A percentile compares a stretch with the other conserved stretches of the same genome.
These are phyloP conservation scores for Phytophthora boehmeriae DNA, from an alignment of 352 stramenopile species.

Conservation along the genomic window DNA sequence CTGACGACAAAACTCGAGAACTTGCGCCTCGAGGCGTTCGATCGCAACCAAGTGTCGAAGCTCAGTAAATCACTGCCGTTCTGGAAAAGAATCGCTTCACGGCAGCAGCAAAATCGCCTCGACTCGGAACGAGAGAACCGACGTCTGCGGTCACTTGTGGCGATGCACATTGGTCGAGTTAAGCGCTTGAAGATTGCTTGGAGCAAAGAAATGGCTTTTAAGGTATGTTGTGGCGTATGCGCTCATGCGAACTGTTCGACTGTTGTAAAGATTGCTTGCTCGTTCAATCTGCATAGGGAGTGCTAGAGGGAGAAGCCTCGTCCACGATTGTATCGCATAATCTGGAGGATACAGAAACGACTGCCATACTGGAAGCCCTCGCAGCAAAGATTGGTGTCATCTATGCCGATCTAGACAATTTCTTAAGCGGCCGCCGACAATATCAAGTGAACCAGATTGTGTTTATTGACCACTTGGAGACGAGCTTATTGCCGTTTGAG, in stretches of 20 bases:
- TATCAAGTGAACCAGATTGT: not conserved
- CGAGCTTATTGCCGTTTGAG: constrained; percentile 19
- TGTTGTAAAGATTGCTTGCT: not conserved
- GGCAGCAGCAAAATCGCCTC: constrained; percentile 19
- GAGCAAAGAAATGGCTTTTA: constrained; percentile 20
- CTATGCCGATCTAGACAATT: constrained; percentile 18
- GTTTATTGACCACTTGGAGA: constrained; percentile 21
- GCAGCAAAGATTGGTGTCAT: constrained; percentile 4
- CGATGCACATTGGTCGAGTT: constrained; percentile 15
- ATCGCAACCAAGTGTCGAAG: constrained; percentile 5
- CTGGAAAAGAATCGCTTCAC: constrained; percentile 28
- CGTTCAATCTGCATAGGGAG: constrained; percentile 5
- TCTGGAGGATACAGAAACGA: not conserved
- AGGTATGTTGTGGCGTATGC: not conserved
- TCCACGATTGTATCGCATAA: not conserved
- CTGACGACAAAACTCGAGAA: constrained; percentile 20
- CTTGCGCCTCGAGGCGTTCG: constrained; percentile 15
- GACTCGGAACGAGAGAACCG: constrained; percentile 26
- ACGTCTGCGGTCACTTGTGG: constrained; percentile 22
- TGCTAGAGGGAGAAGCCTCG: not conserved
- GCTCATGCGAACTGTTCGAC: not conserved
- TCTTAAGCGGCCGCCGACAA: constrained; percentile 1
- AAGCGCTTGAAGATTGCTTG: constrained; percentile 23
- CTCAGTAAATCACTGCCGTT: constrained; percentile 21
- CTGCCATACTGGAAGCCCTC: constrained; percentile 9